A percentile compares a stretch with the other conserved stretches of the same genome.
phyloP scores from a whole-genome alignment of 2,329 filamentous ascomycete species.

The Cyanodermella asteris region DNA sequence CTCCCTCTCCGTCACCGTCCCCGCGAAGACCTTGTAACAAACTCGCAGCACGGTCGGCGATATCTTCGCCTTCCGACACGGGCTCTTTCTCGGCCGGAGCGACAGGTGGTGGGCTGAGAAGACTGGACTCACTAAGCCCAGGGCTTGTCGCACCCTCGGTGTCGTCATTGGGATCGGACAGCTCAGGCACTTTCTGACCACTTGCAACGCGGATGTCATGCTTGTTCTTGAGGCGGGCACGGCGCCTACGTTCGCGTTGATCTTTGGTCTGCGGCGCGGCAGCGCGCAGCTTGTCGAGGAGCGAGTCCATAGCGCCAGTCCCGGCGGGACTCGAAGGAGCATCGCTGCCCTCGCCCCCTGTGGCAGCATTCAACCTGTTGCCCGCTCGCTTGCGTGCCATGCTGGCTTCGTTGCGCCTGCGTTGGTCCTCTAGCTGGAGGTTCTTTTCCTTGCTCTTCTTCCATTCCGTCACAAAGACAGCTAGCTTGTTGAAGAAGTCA shows the following conservation, averaged over 20 bases:
- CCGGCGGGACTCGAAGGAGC: slow-evolving; percentile 43
- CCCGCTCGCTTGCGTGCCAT: slow-evolving; percentile 62
- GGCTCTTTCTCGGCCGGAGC: slow-evolving; percentile 13
- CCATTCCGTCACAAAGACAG: slow-evolving; percentile 78
- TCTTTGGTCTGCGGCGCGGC: slow-evolving; percentile 79
- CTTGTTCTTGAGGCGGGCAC: slow-evolving; percentile 71
- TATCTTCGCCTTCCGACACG: slow-evolving; percentile 35
- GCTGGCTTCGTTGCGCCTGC: slow-evolving; percentile 67
- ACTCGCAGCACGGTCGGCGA: slow-evolving; percentile 65
- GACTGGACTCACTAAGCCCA: slow-evolving; percentile 20
- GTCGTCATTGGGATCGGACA: slow-evolving; percentile 44
- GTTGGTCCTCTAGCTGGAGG: slow-evolving; percentile 54
- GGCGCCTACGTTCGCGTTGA: slow-evolving; percentile 66
- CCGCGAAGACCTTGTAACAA: slow-evolving; percentile 65
- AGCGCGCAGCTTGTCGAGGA: slow-evolving; percentile 83
- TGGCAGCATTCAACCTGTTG: slow-evolving; percentile 33
- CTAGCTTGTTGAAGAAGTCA: slow-evolving; percentile 89
- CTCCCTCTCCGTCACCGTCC: slow-evolving; percentile 25
- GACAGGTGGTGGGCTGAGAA: slow-evolving; percentile 28
- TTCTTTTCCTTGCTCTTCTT: slow-evolving; percentile 95
- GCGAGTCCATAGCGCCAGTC: slow-evolving; percentile 84
- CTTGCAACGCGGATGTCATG: slow-evolving; percentile 79
- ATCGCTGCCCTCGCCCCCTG: slow-evolving; percentile 21
- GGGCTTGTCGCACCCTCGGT: slow-evolving; percentile 30
- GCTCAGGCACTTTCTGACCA: slow-evolving; percentile 71